Base-by-base conservation (phyloP, 768 basidiomycete genomes). In the Lactarius evosmus region DNA sequence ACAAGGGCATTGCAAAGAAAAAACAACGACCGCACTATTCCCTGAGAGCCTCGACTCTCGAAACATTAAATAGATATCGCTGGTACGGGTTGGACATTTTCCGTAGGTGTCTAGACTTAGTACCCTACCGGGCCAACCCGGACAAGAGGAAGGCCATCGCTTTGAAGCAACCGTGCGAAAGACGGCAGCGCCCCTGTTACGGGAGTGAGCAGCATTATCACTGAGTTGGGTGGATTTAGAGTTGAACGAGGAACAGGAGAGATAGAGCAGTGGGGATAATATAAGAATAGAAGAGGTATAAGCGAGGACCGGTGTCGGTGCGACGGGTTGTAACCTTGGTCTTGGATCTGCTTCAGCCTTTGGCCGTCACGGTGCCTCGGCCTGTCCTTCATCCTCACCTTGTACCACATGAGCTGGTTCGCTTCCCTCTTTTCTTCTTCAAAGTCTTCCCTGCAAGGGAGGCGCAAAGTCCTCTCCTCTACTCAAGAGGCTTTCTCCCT, bases 401-500 rank as follows among this genome's bases (percentile, higher is more conserved):
- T 54, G 51, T 62, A 44, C 46, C 59, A 91, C 62, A 91, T 91
- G 89, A 84, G 85, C 76, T 91, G 89, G 89, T 76, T 91, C 55
- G 76, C 81, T 32, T 83, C 84, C 68, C 77, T 89, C 61, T 91
- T 91, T 75, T 78, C 82, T 50, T 27, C 49, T 25, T 72, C 79
- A 58, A 63, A 65, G 56, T 79, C 82, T 66, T 74, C 74, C 55
- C 72, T 78, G 29, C 79, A 82, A 70, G 80, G 78, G 66, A 70
- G 79, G 36, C 77, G 85, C 62, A 81, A 81, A 74, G 84, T 89
- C 32, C 83, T 94, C 68, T 84, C 83, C 34, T 85, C 85, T 17
- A 95, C 93, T 7, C 85, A 89, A 72, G 93, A 95, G 73, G 93
- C 94, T 66, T 95, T 95, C 76, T 89, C 90, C 55, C 80, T 96